Conservation (phyloP, 2,329 filamentous ascomycete genomes). For the Cytospora piceae region DNA sequence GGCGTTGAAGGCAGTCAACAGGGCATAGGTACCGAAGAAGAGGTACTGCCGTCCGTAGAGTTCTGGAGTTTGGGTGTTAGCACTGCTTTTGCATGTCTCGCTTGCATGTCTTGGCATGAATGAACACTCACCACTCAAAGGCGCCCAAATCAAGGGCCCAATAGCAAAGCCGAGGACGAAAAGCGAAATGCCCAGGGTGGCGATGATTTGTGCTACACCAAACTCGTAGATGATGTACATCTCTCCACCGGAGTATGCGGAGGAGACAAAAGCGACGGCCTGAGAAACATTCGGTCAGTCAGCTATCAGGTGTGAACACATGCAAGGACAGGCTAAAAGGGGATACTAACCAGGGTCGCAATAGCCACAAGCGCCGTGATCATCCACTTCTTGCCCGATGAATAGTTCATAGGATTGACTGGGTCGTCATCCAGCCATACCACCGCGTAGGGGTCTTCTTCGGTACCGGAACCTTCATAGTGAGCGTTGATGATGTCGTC, state of each 20-base stretch:
- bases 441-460: conserved; percentile 57
- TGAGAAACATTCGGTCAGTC: background rate
- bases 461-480: conserved; percentile 53
- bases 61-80: conserved; percentile 48
- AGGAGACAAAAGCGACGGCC: conserved; percentile 65
- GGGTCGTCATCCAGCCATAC: conserved; percentile 56
- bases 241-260: conserved; percentile 62
- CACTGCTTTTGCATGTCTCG: background rate
- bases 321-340: background rate
- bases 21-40: conserved; percentile 61
- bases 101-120: background rate
- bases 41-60: conserved; percentile 64
- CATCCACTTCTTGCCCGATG: conserved; percentile 14
- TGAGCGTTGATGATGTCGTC: conserved; percentile 20
- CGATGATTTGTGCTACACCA: conserved; percentile 48
- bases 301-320: background rate
- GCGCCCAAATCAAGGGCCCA: conserved; percentile 68
- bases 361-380: conserved; percentile 26
- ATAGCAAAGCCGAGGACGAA: conserved; percentile 67
- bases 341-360: conserved; percentile 16
- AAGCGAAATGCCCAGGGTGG: conserved; percentile 62
- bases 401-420: conserved; percentile 56
- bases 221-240: conserved; percentile 56
- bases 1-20: conserved; percentile 64
- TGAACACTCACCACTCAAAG: conserved; percentile 43